Evolutionary conservation across 495 filamentous ascomycete species (phyloP), one percentile per base, ranked within the genome.

Genomic region (Neurospora sp.): DNA sequence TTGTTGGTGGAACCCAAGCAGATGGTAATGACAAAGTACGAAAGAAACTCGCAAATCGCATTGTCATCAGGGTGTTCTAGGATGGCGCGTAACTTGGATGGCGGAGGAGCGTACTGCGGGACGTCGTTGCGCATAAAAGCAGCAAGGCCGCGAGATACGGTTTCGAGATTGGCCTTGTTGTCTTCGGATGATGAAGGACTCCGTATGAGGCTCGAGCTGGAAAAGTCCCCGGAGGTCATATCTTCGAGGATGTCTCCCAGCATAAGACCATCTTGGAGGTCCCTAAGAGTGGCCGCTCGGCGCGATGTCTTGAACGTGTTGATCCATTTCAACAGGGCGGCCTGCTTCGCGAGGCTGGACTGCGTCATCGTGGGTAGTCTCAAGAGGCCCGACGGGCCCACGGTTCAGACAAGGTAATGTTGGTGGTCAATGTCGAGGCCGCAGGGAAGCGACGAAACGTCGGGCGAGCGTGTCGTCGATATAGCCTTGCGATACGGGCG

Each of bases 201-300:
- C 74, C 87, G 87, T 42, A 88, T 82, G 78, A 96, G 93, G 79
- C 90, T 90, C 9, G 88, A 83, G 31, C 87, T 86, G 81, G 94
- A 91, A 71, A 85, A 87, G 37, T 83, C 77, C 75, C 81, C 75
- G 84, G 91, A 91, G 88, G 88, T 84, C 68, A 88, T 82, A 73
- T 84, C 81, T 70, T 83, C 83, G 75, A 97, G 86, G 38, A 92
- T 86, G 69, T 88, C 85, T 68, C 93, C 94, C 80, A 97, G 85
- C 39, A 92, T 85, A 68, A 88, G 85, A 69, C 93, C 94, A 81
- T 96, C 91, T 70, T 87, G 89, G 77, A 97, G 85, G 76, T 94
- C 89, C 72, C 87, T 87, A 27, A 82, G 75, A 12, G 75, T 74
- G 68, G 74, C 76, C 73, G 79, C 79, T 73, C 76, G 79, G 69